Percentiles rank a stretch among this genome's conserved stretches.
Evolutionary conservation across 2,329 filamentous ascomycete species (phyloP).

Genomic region (Lachnellula occidentalis): DNA sequence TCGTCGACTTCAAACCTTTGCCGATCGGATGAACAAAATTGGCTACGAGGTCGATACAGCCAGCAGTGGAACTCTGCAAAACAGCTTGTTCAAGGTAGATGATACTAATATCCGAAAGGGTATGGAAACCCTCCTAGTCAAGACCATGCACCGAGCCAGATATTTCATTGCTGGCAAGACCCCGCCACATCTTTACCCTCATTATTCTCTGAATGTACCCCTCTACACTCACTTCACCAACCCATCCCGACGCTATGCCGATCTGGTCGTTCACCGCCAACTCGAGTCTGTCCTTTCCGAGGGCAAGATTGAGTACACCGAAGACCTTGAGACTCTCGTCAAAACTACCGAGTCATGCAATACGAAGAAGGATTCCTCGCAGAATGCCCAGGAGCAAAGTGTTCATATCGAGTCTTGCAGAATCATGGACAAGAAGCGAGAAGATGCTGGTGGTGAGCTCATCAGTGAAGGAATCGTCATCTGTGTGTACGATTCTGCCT

Average conservation of each 20-base stretch:
- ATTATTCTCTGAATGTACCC: slow-evolving; percentile 89
- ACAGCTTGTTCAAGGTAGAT: slow-evolving; percentile 89
- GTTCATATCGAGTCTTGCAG: slow-evolving; percentile 98
- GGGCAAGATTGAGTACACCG: slow-evolving; percentile 75
- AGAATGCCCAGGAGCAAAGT: slow-evolving; percentile 96
- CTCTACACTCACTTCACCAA: slow-evolving; percentile 97
- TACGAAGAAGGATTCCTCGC: slow-evolving; percentile 97
- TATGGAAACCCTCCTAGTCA: slow-evolving; percentile 93
- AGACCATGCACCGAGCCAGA: slow-evolving; percentile 93
- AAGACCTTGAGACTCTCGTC: slow-evolving; percentile 79
- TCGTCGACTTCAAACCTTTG: slow-evolving; percentile 83
- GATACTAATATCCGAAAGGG: slow-evolving; percentile 88
- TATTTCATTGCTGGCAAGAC: slow-evolving; percentile 85
- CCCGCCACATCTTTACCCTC: slow-evolving; percentile 69
- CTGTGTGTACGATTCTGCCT: slow-evolving; percentile 96
- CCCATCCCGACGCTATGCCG: slow-evolving; percentile 88
- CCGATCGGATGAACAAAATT: slow-evolving; percentile 85
- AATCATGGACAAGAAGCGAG: slow-evolving; percentile 86
- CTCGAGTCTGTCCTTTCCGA: slow-evolving; percentile 81
- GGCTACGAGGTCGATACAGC: slow-evolving; percentile 85
- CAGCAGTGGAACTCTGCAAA: slow-evolving; percentile 87
- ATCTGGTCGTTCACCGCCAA: slow-evolving; percentile 93
- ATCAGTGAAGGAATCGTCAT: slow-evolving; percentile 95
- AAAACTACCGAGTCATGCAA: slow-evolving; percentile 97
- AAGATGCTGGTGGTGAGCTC: slow-evolving; percentile 82